Base-by-base conservation (phyloP, 2,329 filamentous ascomycete genomes). In the Leptographium wingfieldii region DNA sequence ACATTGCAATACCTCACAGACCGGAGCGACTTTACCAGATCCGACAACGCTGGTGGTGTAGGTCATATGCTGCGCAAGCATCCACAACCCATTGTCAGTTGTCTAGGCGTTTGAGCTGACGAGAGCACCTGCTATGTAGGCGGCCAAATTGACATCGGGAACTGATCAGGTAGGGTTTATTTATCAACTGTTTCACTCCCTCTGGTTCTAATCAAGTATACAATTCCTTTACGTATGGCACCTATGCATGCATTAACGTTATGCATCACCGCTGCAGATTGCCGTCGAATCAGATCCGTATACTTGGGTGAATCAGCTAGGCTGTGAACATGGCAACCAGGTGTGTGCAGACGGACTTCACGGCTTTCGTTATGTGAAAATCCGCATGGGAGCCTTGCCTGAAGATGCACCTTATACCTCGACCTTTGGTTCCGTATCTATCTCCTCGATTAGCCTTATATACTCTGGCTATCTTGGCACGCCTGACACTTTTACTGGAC, bases 261-360 rank as follows among this genome's bases (percentile, higher is more conserved):
- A 5, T 6, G 14, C 57, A 52, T 33, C 35, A 5, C 54, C 3
- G 2, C 3, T 33, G 9, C 22, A 78, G 72, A 71, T 79, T 62
- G 76, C 77, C 3, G 78, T 80, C 19, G 65, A 68, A 46, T 66
- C 69, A 3, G 59, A 70, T 3, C 66, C 70, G 4, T 79, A 76
- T 59, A 74, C 70, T 2, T 81, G 77, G 78, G 72, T 68, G 11
- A 69, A 77, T 59, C 67, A 69, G 43, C 70, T 74, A 58, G 76
- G 77, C 12, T 80, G 78, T 60, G 67, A 74, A 49, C 67, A 73
- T 53, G 71, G 67, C 22, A 69, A 61, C 6, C 67, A 77, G 60
- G 77, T 81, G 14, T 80, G 78, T 64, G 69, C 75, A 0, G 78
- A 81, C 60, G 79, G 78, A 2, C 67, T 81, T 5, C 79, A 81